Conservation (phyloP, 139 green algal species). For the Tetraselmis striata region DNA sequence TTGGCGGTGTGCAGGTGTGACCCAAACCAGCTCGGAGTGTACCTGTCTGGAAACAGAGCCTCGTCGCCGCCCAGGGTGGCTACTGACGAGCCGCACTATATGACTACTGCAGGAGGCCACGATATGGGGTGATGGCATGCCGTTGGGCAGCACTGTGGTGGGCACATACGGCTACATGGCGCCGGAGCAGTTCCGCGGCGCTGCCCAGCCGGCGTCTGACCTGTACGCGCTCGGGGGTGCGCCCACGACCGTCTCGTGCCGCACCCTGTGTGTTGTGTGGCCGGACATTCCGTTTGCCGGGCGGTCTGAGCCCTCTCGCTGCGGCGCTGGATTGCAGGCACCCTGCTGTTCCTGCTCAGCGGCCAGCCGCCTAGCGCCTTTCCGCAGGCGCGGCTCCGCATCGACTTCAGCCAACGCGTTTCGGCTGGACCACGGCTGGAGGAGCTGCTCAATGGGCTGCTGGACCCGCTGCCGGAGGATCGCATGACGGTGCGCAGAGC, state of each 20-base stretch:
- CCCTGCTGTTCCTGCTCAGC: conserved; percentile 78
- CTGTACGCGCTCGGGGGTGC: conserved; percentile 78
- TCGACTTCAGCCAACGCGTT: conserved; percentile 40
- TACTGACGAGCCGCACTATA: not conserved
- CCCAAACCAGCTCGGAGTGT: no score
- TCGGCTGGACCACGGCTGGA: conserved; percentile 34
- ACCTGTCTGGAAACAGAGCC: no score
- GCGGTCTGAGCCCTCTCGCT: not conserved
- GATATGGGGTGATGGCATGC: conserved; percentile 8
- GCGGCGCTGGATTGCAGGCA: conserved; percentile 33
- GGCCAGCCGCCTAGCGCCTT: conserved; percentile 63
- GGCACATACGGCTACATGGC: conserved; percentile 93
- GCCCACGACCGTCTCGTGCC: not conserved
- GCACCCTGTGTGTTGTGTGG: not conserved
- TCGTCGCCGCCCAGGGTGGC: no score
- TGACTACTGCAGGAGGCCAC: not conserved
- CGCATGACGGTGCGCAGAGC: conserved; percentile 37
- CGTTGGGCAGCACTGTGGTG: conserved; percentile 69
- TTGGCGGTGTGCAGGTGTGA: conserved; percentile 81
- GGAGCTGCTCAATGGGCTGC: conserved; percentile 53
- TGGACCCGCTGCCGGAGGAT: conserved; percentile 76
- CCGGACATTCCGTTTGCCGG: not conserved
- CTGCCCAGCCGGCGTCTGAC: conserved; percentile 63
- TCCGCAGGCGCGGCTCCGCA: conserved; percentile 62
- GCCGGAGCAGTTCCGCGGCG: conserved; percentile 79